A percentile compares a stretch with the other conserved stretches of the same genome.
Evolutionary conservation across 2,329 filamentous ascomycete species (phyloP).

Genomic region (Acrocalymma vagum): DNA sequence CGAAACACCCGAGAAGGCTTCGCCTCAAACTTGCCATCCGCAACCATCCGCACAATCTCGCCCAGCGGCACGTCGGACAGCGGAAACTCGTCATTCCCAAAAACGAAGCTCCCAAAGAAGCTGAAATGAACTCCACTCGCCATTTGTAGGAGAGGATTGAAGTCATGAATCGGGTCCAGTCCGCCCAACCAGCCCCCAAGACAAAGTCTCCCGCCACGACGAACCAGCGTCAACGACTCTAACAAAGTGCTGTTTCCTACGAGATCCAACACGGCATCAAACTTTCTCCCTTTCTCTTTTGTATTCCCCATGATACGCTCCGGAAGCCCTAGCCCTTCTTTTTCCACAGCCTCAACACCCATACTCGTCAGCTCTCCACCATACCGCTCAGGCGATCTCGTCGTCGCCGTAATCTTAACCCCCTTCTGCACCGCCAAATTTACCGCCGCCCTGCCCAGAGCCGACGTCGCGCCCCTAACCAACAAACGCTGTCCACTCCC

Average conservation of each 20-base stretch:
- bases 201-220: conserved; percentile 46
- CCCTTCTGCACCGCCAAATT: conserved; percentile 48
- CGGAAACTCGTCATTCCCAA: conserved; percentile 48
- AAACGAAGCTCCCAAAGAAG: conserved; percentile 53
- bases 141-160: conserved; percentile 58
- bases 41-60: conserved; percentile 49
- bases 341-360: conserved; percentile 26
- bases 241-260: conserved; percentile 24
- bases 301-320: background rate
- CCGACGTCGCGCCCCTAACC: conserved; percentile 53
- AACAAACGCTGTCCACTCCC: conserved; percentile 44
- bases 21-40: conserved; percentile 25
- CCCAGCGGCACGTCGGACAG: conserved; percentile 50
- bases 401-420: conserved; percentile 51
- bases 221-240: conserved; percentile 48
- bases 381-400: conserved; percentile 40
- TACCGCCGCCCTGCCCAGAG: conserved; percentile 52
- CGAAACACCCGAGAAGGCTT: conserved; percentile 13
- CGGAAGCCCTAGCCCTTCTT: conserved; percentile 5
- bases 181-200: conserved; percentile 54
- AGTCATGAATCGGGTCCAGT: conserved; percentile 47
- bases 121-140: conserved; percentile 56
- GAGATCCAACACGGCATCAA: conserved; percentile 12
- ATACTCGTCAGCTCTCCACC: conserved; percentile 33
- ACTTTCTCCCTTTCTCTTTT: background rate